Evolutionary conservation across 176 grass and related monocot genomes (phyloP).

Genomic region (Zea mays): DNA sequence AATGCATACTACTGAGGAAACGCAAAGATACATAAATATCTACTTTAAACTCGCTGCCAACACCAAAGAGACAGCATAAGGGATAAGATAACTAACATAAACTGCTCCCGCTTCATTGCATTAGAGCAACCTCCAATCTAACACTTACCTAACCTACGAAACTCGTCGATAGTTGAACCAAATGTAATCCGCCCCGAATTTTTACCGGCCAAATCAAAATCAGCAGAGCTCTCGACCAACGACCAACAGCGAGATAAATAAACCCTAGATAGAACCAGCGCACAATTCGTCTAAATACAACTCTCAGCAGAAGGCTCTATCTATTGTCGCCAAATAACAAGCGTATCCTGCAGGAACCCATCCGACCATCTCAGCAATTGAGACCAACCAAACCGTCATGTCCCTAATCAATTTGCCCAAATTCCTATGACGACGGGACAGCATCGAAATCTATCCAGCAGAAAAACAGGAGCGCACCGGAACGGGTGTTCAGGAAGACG

Average conservation of each 20-base stretch:
- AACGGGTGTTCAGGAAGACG: background rate
- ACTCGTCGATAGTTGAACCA: background rate
- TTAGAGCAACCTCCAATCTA: background rate
- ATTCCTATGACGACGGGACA: background rate
- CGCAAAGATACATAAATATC: background rate
- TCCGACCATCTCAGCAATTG: background rate
- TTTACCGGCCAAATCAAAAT: background rate
- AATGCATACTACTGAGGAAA: background rate
- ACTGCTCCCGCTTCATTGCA: background rate
- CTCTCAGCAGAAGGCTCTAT: background rate
- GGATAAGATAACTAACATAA: background rate
- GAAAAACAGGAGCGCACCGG: constrained; percentile 11
- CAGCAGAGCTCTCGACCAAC: background rate
- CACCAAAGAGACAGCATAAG: background rate
- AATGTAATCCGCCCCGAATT: background rate
- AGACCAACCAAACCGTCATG: background rate
- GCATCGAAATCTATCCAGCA: constrained; percentile 27
- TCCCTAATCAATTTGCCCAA: background rate
- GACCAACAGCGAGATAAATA: background rate
- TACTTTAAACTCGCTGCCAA: background rate
- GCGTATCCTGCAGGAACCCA: background rate
- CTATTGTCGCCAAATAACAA: background rate
- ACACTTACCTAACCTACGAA: background rate
- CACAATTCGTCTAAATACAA: background rate
- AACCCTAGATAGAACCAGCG: constrained; percentile 1